Percentiles rank a stretch among this genome's conserved stretches.
phyloP scores from a whole-genome alignment of 768 basidiomycete species.

The Pleurotus sapidus region DNA sequence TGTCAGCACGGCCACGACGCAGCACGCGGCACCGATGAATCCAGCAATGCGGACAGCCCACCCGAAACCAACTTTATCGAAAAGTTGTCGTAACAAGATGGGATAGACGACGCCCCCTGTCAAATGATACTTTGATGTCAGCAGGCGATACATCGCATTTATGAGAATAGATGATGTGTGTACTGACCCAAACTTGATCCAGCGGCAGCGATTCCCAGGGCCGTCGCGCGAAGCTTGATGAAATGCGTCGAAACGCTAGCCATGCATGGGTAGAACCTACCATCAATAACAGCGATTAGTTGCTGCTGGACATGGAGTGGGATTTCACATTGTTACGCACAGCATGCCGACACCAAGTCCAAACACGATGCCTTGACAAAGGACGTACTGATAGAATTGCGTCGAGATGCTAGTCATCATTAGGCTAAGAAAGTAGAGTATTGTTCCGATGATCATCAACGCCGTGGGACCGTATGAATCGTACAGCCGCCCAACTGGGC shows the following conservation, averaged over 20 bases:
- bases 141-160: neutral
- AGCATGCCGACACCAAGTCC: slow-evolving; percentile 63
- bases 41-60: slow-evolving; percentile 63
- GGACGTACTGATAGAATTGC: slow-evolving; percentile 57
- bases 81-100: slow-evolving; percentile 58
- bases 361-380: slow-evolving; percentile 63
- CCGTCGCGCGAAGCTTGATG: slow-evolving; percentile 61
- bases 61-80: slow-evolving; percentile 52
- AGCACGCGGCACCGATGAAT: slow-evolving; percentile 45
- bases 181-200: slow-evolving; percentile 63
- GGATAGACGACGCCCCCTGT: slow-evolving; percentile 71
- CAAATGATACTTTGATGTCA: neutral
- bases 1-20: slow-evolving; percentile 42
- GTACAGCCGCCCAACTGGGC: slow-evolving; percentile 56
- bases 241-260: slow-evolving; percentile 69
- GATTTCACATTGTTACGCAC: slow-evolving; percentile 33
- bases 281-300: slow-evolving; percentile 9
- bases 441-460: slow-evolving; percentile 50
- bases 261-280: slow-evolving; percentile 68
- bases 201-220: slow-evolving; percentile 65
- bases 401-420: slow-evolving; percentile 58
- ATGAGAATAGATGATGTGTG: neutral
- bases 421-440: slow-evolving; percentile 48
- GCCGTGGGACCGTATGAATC: slow-evolving; percentile 58
- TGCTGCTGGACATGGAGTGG: slow-evolving; percentile 3